Percentiles rank a stretch among this genome's conserved stretches.
phyloP scores from a whole-genome alignment of 495 filamentous ascomycete genomes.

The Xylona heveae region DNA sequence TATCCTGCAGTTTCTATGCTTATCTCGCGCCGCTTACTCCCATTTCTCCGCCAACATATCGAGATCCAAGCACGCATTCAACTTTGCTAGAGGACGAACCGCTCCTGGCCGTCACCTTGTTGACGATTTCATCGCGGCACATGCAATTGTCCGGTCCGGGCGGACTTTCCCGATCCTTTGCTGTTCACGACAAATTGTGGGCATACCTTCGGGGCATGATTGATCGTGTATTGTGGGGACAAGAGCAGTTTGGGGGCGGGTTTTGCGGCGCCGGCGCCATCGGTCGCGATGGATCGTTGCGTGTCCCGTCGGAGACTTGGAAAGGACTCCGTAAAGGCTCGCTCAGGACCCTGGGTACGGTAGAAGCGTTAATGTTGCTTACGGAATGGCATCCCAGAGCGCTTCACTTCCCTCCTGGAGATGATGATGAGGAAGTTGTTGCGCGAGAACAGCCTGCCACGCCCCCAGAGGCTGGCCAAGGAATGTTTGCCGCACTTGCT shows the following conservation, averaged over 20 bases:
- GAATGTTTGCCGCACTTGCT: no score
- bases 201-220: constrained; percentile 84
- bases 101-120: constrained; percentile 69
- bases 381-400: constrained; percentile 95
- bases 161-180: constrained; percentile 59
- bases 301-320: constrained; percentile 26
- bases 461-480: constrained; percentile 15
- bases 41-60: constrained; percentile 69
- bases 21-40: constrained; percentile 81
- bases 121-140: constrained; percentile 81
- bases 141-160: constrained; percentile 60
- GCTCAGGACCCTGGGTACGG: constrained; percentile 72
- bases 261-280: constrained; percentile 56
- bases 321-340: constrained; percentile 40
- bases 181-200: constrained; percentile 95
- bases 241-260: constrained; percentile 79
- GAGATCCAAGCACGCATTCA: constrained; percentile 46
- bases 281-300: constrained; percentile 25
- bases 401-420: constrained; percentile 83
- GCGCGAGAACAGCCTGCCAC: constrained; percentile 20
- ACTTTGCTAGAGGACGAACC: constrained; percentile 75
- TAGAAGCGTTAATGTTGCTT: constrained; percentile 80
- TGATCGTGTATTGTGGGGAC: constrained; percentile 82
- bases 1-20: constrained; percentile 50
- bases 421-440: constrained; percentile 44